Evolutionary conservation across 1,284 basidiomycete species (phyloP), one percentile per base, ranked within the genome.

Genomic region (Irpex sp.): DNA sequence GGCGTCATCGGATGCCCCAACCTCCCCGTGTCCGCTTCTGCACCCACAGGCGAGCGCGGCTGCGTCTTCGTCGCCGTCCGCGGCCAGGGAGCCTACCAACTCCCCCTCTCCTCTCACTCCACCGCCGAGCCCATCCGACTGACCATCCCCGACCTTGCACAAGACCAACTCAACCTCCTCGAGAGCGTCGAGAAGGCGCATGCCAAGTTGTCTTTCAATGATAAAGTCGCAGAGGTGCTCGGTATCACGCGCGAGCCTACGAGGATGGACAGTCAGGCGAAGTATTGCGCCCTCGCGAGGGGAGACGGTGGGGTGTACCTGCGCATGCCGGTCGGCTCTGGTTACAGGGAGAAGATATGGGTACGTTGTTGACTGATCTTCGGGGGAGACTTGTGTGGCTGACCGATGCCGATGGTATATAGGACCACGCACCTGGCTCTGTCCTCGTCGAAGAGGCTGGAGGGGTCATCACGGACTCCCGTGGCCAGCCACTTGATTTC

Each of bases 181-280:
- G 97, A 98, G 78, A 96, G 93, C 1, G 93, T 97, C 56, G 97
- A 99, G 75, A 88, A 94, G 2, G 92, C 89, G 1, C 97, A 99
- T 75, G 92, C 94, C 2, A 92, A 95, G 26, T 92, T 97, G 67
- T 84, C 84, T 19, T 91, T 94, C 71, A 96, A 93, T 73, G 85
- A 86, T 51, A 83, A 82, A 8, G 91, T 97, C 54, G 88, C 92
- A 0, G 75, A 84, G 59, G 71, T 91, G 3, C 81, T 98, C 34
- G 84, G 84, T 13, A 85, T 97, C 64, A 86, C 85, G 8, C 79
- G 83, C 37, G 73, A 82, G 17, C 85, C 93, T 51, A 81, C 91
- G n/a, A 83, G 94, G 34, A 98, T 99, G 95, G 97, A 99, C 76
- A 95, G 92, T 74, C 97, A 98, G 77, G 96, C 96, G 6, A 99